These are phyloP conservation scores for Aphanomyces cochlioides DNA, from an alignment of 352 stramenopile genomes.

Conservation along the genomic window DNA sequence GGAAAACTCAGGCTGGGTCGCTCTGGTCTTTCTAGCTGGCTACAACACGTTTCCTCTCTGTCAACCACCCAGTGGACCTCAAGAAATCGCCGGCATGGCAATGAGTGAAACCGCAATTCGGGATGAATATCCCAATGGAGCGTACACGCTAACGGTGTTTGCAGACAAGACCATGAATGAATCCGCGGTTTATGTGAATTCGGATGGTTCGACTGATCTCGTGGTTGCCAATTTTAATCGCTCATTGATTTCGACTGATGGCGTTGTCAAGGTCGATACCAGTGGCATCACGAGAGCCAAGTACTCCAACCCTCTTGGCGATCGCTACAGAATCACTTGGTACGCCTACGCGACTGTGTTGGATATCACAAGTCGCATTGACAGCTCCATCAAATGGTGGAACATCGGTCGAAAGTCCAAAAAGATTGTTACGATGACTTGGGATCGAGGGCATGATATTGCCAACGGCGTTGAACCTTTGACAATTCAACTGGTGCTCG, in stretches of 20 bases:
- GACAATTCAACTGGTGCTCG: too few species aligned
- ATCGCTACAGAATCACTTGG: slow-evolving; percentile 5
- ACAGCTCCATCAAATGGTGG: background rate
- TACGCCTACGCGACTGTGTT: background rate
- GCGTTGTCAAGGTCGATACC: background rate
- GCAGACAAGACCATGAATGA: background rate
- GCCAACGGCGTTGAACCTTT: slow-evolving; percentile 11
- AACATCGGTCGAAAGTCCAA: background rate
- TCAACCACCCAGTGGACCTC: background rate
- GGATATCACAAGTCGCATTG: background rate
- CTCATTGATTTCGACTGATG: background rate
- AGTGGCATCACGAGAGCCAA: slow-evolving; percentile 20
- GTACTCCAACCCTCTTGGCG: background rate
- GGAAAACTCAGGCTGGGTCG: background rate
- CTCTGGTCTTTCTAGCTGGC: slow-evolving; percentile 2
- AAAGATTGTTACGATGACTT: background rate
- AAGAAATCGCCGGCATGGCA: slow-evolving; percentile 2
- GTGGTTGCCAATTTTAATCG: background rate
- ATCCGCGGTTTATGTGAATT: background rate
- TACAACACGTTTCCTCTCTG: background rate
- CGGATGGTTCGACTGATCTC: background rate
- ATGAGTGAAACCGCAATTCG: slow-evolving; percentile 3
- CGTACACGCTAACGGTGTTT: slow-evolving; percentile 4
- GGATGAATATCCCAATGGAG: slow-evolving; percentile 5
- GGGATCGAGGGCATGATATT: slow-evolving; percentile 14